These are phyloP conservation scores for Clathrus columnatus DNA, from an alignment of 768 basidiomycete species.

Conservation along the genomic window DNA sequence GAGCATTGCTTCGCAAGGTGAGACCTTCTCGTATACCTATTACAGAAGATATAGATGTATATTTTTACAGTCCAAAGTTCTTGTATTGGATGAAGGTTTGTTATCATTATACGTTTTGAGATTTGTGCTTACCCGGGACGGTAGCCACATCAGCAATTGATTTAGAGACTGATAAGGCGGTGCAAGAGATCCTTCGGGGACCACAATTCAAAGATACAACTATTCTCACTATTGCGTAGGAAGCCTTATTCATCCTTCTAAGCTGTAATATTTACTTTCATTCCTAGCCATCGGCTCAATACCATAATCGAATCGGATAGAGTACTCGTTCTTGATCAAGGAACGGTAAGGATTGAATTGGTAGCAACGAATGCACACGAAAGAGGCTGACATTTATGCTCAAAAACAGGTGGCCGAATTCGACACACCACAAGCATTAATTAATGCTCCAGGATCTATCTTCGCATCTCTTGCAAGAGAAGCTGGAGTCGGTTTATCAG, in stretches of 20 bases:
- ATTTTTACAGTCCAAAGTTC: slow-evolving; percentile 56
- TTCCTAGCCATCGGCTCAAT: slow-evolving; percentile 61
- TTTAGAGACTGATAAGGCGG: slow-evolving; percentile 79
- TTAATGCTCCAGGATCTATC: slow-evolving; percentile 45
- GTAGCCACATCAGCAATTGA: slow-evolving; percentile 84
- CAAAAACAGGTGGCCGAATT: slow-evolving; percentile 58
- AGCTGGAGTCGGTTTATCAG: slow-evolving; percentile 34
- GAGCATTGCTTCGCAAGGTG: slow-evolving; percentile 73
- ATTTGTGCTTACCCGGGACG: slow-evolving; percentile 2
- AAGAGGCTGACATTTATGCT: slow-evolving; percentile 5
- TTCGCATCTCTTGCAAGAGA: slow-evolving; percentile 61
- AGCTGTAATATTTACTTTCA: background rate
- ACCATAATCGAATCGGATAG: slow-evolving; percentile 78
- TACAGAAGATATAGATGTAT: slow-evolving; percentile 1
- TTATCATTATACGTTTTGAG: background rate
- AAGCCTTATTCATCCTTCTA: slow-evolving; percentile 14
- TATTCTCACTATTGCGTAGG: slow-evolving; percentile 80
- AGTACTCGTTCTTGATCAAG: slow-evolving; percentile 74
- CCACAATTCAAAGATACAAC: slow-evolving; percentile 70
- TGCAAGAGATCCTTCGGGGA: slow-evolving; percentile 82
- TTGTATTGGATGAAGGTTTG: slow-evolving; percentile 87
- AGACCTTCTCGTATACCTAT: slow-evolving; percentile 6
- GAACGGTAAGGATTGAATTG: slow-evolving; percentile 38
- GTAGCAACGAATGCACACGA: background rate
- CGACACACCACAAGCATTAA: slow-evolving; percentile 57